Conservation (phyloP, 202 grass and related monocot species). For the Elaeis oleifera region DNA sequence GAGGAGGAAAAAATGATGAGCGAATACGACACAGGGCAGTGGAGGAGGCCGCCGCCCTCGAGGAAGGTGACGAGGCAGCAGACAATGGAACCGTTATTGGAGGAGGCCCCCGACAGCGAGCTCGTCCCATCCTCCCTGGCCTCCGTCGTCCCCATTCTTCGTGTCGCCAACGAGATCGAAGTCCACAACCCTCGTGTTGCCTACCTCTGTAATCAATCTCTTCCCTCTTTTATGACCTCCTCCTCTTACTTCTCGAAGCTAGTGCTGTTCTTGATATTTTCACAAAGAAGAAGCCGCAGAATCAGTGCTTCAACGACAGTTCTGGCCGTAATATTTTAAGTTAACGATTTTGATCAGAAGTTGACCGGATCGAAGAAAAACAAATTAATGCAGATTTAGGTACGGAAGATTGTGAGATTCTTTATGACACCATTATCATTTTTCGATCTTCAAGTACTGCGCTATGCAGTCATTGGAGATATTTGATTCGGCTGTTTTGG, state of each 20-base stretch:
- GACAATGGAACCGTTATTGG: conserved; percentile 11
- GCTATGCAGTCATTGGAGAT: no score
- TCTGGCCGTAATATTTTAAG: no score
- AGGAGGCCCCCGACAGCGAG: conserved; percentile 49
- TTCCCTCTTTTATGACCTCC: neutral
- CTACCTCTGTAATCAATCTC: conserved; percentile 57
- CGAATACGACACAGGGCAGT: neutral
- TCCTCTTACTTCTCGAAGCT: neutral
- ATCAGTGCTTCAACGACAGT: no score
- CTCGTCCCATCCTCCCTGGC: conserved; percentile 77
- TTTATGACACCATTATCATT: no score
- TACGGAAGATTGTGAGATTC: no score
- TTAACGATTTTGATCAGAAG: no score
- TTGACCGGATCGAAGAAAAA: no score
- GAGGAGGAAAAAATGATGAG: conserved; percentile 7
- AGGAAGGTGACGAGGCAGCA: conserved; percentile 29
- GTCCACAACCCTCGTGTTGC: conserved; percentile 53
- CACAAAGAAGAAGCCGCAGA: no score
- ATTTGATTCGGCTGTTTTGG: no score
- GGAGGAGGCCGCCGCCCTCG: conserved; percentile 10
- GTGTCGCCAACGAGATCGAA: conserved; percentile 94
- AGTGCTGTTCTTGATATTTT: neutral
- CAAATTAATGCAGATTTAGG: no score
- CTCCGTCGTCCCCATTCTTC: conserved; percentile 74
- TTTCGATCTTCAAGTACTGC: no score